Conservation (phyloP, 2,329 filamentous ascomycete genomes). For the Sclerotinia spermophila region DNA sequence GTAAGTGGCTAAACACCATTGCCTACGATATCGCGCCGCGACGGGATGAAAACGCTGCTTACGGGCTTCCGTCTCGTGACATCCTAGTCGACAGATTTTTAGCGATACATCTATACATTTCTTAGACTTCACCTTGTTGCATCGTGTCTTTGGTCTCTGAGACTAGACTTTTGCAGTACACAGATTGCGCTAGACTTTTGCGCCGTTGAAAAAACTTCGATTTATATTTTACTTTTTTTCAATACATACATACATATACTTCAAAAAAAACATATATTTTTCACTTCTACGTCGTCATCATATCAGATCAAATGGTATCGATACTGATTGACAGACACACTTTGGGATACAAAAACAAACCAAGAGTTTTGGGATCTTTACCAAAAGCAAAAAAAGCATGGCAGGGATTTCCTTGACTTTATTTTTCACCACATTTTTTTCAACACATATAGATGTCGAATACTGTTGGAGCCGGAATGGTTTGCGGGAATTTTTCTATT, state of each 20-base stretch:
- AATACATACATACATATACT: not conserved
- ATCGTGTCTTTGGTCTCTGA: not conserved
- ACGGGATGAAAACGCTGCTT: not conserved
- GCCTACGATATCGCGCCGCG: not conserved
- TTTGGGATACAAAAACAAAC: not conserved
- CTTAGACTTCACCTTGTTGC: not conserved
- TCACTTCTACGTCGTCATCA: not conserved
- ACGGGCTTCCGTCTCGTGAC: not conserved
- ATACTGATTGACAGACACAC: not conserved
- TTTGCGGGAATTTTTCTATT: not conserved
- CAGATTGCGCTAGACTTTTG: slow-evolving; percentile 6
- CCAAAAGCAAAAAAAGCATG: not conserved
- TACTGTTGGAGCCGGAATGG: not conserved
- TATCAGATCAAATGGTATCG: not conserved
- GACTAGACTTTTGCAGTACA: not conserved
- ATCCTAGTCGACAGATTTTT: not conserved
- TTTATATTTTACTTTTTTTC: not conserved
- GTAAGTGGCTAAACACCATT: not conserved
- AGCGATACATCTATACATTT: not conserved
- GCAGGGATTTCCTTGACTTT: not conserved
- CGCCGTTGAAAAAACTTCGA: not conserved
- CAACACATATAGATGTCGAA: not conserved
- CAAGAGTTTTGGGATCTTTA: not conserved
- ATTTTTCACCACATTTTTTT: not conserved
- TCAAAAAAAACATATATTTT: not conserved